A percentile compares a stretch with the other conserved stretches of the same genome.
Conservation (phyloP, 2,329 filamentous ascomycete genomes). For the Talaromyces atroroseus region DNA sequence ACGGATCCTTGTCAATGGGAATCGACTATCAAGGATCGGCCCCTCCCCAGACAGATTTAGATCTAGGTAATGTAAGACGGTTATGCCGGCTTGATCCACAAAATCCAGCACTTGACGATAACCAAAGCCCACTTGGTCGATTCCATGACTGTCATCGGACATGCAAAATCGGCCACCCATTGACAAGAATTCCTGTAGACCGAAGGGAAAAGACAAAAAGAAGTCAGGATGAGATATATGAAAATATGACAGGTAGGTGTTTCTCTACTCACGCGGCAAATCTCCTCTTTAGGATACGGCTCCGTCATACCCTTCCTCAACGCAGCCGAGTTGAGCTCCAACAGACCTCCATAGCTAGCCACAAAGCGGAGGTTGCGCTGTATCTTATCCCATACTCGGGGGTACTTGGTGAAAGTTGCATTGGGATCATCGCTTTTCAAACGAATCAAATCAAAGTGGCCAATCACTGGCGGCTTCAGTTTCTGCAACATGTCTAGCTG, state of each 20-base stretch:
- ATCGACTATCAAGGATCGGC: slow-evolving; percentile 27
- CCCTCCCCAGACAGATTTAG: slow-evolving; percentile 18
- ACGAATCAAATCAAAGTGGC: slow-evolving; percentile 89
- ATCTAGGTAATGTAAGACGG: slow-evolving; percentile 33
- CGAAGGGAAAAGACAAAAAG: too few relatives aligned
- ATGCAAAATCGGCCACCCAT: slow-evolving; percentile 79
- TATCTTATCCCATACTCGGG: slow-evolving; percentile 67
- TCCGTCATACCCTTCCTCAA: slow-evolving; percentile 85
- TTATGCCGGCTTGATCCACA: slow-evolving; percentile 48
- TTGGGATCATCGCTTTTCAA: slow-evolving; percentile 68
- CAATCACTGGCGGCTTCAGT: slow-evolving; percentile 71
- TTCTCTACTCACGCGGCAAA: slow-evolving; percentile 53
- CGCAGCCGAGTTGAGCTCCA: slow-evolving; percentile 86
- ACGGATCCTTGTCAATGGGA: slow-evolving; percentile 31
- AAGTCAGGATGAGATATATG: slow-evolving; percentile 16
- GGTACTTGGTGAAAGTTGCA: slow-evolving; percentile 54
- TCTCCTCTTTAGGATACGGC: slow-evolving; percentile 75
- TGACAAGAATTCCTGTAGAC: slow-evolving; percentile 61
- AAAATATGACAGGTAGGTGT: slow-evolving; percentile 21
- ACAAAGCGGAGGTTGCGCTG: slow-evolving; percentile 68
- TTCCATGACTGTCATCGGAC: slow-evolving; percentile 90
- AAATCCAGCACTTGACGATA: slow-evolving; percentile 68
- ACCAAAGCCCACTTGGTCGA: slow-evolving; percentile 81
- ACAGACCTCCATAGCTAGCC: slow-evolving; percentile 66
- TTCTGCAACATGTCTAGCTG: slow-evolving; percentile 74